Base-by-base conservation (phyloP, 2,329 filamentous ascomycete genomes). In the Colletotrichum lini region DNA sequence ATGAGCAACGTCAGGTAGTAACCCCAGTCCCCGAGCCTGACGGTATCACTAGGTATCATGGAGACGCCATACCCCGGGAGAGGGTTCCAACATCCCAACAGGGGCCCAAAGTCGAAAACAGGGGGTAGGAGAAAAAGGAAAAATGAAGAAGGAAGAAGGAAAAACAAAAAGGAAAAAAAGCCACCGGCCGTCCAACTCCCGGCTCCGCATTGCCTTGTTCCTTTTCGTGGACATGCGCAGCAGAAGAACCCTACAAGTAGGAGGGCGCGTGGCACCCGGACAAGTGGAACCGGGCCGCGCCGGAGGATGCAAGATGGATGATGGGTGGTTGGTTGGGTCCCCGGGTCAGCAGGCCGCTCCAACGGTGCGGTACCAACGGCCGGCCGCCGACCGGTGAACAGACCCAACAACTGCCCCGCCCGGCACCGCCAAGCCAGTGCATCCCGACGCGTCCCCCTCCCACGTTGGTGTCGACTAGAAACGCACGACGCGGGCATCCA, bases 191-290 rank as follows among this genome's bases (percentile, higher is more conserved):
- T 54, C 26, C 52, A 35, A 18, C 26, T 13, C 13, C 52, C 18
- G 52, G 18, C 52, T 54, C 52, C 30, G 52, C 30, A 54, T 54
- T n/a, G 30, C 30, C 30, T 54, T n/a, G 30, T 54, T 18, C 23
- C 26, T 12, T 12, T 35, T 40, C 35, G 30, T 35, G 8, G 30
- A 35, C 30, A 21, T 18, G n/a, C 21, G 30, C 52, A 38, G 30
- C 52, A 38, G 30, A 38, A 16, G 30, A 5, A 54, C 30, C 8
- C 26, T 30, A 30, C 26, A 30, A 30, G 26, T 30, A 30, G 26
- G 26, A 21, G 52, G 38, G n/a, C 26, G 52, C 18, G 10, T 54
- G 21, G 30, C 18, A 54, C 18, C 52, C 52, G 52, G 52, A 35
- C 38, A 38, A 38, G 52, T 54, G 52, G 52, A 18, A 15, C 52